Conservation (phyloP, 805 yeast genomes). For the Candida cerambycidarum region DNA sequence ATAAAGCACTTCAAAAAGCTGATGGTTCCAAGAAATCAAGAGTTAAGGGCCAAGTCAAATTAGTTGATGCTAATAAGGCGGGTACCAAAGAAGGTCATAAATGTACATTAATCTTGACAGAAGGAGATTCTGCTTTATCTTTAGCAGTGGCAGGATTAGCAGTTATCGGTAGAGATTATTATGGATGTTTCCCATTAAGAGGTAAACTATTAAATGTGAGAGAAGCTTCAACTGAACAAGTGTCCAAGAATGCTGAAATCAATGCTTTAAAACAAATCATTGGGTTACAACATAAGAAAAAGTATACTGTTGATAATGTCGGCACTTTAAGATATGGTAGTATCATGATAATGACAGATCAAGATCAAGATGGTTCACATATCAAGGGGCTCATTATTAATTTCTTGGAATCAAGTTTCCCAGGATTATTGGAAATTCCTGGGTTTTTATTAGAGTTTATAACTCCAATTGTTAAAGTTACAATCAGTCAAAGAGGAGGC, state of each 20-base stretch:
- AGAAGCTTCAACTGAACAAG: constrained; percentile 96
- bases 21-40: constrained; percentile 86
- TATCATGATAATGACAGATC: constrained; percentile 99
- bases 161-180: constrained; percentile 91
- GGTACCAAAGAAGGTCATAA: constrained; percentile 91
- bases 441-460: constrained; percentile 92
- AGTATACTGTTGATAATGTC: constrained; percentile 60
- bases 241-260: constrained; percentile 89
- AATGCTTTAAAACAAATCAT: constrained; percentile 93
- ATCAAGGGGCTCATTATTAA: constrained; percentile 94
- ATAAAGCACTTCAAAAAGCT: constrained; percentile 78
- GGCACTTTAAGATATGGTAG: constrained; percentile 88
- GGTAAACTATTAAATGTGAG: constrained; percentile 95
- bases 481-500: constrained; percentile 60
- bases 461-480: constrained; percentile 94
- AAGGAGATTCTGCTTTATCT: constrained; percentile 94
- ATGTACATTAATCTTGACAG: constrained; percentile 91
- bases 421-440: constrained; percentile 86
- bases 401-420: constrained; percentile 89
- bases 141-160: constrained; percentile 91
- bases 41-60: constrained; percentile 83
- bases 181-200: constrained; percentile 92
- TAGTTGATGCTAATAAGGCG: constrained; percentile 95
- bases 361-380: constrained; percentile 98
- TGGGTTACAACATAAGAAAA: constrained; percentile 91